Evolutionary conservation across 2,329 filamentous ascomycete species (phyloP).

Genomic region (Colletotrichum cuscutae): DNA sequence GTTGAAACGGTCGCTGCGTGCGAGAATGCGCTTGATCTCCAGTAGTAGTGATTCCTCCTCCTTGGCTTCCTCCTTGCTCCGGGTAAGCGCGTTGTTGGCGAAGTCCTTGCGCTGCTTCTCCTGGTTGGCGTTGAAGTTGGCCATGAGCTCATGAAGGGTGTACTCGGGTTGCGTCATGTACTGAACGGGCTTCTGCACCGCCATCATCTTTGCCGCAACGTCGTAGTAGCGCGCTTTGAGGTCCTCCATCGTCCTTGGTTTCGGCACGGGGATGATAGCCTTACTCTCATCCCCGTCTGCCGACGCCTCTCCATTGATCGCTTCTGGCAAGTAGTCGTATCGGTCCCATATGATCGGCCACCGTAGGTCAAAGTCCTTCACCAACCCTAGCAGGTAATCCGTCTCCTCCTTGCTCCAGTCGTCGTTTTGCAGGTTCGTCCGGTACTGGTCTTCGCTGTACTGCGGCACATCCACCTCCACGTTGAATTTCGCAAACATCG

Average conservation of each 20-base stretch:
- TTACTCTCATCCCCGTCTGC: constrained; percentile 59
- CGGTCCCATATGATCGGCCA: constrained; percentile 95
- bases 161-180: constrained; percentile 92
- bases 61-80: constrained; percentile 86
- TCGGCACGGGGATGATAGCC: constrained; percentile 63
- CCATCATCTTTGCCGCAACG: constrained; percentile 85
- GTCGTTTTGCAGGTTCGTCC: constrained; percentile 74
- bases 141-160: constrained; percentile 83
- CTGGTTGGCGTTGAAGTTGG: constrained; percentile 83
- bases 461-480: constrained; percentile 80
- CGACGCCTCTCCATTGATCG: constrained; percentile 56
- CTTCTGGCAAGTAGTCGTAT: constrained; percentile 76
- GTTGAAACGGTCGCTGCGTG: constrained; percentile 86
- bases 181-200: constrained; percentile 79
- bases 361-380: constrained; percentile 82
- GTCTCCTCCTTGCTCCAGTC: constrained; percentile 96
- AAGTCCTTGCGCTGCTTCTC: constrained; percentile 87
- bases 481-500: constrained; percentile 86
- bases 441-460: constrained; percentile 91
- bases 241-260: constrained; percentile 82
- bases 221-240: constrained; percentile 92
- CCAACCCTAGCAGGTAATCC: constrained; percentile 84
- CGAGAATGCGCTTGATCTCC: constrained; percentile 91
- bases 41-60: constrained; percentile 91
- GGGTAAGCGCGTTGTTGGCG: constrained; percentile 80